Evolutionary conservation across 257 asterid species (phyloP), one percentile per base, ranked within the genome.

Genomic region (Agastache rugosa): DNA sequence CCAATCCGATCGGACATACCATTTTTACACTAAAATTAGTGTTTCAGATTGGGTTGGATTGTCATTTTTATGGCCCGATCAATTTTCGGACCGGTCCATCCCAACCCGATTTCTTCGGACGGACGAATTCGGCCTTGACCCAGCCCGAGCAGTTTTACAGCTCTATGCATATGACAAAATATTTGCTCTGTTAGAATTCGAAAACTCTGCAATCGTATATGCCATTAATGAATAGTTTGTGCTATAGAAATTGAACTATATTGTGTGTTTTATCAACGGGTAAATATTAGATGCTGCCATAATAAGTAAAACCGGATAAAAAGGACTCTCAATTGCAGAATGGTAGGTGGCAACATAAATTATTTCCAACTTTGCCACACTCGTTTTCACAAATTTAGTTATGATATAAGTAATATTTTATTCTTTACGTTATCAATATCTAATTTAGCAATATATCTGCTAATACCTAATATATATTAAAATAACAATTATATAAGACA

Each of bases 301-400:
- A 63, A 63, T 34, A 61, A 56, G 11, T 56, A 12, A 35, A 5
- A 31, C 27, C 16, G 63, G 10, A 58, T 58, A 27, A 31, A 60
- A 31, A 60, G 12, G 12, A 15, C 66, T 60, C 47, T n/a, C 16
- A 1, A 45, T 1, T 16, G 67, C 47, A 62, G 27, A 62, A 62
- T 34, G 67, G 47, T 62, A 34, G 47, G 67, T 62, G 48, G 48
- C 11, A 62, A 61, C 48, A 29, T 62, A 62, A 34, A 62, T 62
- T 34, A n/a, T 31, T 17, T 34, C 47, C 48, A 35, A 3, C 27
- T 63, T 35, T 63, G 68, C 68, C 14, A 10, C 50, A 19, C 41
- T 37, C 29, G 27, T n/a, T 62, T n/a, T 62, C 50, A 63, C 29
- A 35, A 63, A 11, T 6, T 54, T 55, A 11, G 22, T 3, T 55